A percentile compares a stretch with the other conserved stretches of the same genome.
Evolutionary conservation across 768 basidiomycete genomes (phyloP).

Genomic region (Collybiopsis confluens): DNA sequence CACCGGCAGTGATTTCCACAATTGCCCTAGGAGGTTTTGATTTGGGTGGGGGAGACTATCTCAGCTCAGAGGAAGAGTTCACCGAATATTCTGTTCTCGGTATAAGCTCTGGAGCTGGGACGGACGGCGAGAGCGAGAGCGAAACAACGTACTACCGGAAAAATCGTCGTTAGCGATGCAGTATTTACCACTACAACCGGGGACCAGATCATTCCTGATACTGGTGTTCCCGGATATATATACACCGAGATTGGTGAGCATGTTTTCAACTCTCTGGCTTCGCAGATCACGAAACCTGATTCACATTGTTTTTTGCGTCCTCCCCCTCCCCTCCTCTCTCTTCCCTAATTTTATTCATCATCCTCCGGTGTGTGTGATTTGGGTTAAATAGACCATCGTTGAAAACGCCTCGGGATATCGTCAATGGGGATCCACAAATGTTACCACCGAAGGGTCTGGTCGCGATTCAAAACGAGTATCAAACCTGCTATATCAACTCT

Average conservation of each 20-base stretch:
- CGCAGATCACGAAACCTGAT: background rate
- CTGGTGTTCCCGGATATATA: background rate
- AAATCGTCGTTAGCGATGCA: background rate
- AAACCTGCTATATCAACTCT: constrained; percentile 1
- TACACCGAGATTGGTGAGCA: background rate
- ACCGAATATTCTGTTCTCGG: background rate
- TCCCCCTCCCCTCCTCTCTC: no score
- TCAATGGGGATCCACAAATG: background rate
- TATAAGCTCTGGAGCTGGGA: background rate
- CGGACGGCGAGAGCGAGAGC: constrained; percentile 1
- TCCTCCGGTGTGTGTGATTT: no score
- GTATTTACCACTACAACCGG: background rate
- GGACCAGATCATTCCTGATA: background rate
- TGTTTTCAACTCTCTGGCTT: background rate
- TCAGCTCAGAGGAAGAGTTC: background rate
- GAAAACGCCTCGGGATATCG: constrained; percentile 3
- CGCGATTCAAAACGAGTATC: background rate
- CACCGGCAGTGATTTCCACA: background rate
- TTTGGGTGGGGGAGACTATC: background rate
- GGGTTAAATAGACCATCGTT: background rate
- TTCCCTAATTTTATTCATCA: no score
- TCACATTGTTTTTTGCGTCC: background rate
- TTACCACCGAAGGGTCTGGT: background rate
- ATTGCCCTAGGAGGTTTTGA: background rate
- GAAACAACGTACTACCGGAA: constrained; percentile 1